These are phyloP conservation scores for Phytophthora niederhauseri DNA, from an alignment of 352 stramenopile species.

Conservation along the genomic window DNA sequence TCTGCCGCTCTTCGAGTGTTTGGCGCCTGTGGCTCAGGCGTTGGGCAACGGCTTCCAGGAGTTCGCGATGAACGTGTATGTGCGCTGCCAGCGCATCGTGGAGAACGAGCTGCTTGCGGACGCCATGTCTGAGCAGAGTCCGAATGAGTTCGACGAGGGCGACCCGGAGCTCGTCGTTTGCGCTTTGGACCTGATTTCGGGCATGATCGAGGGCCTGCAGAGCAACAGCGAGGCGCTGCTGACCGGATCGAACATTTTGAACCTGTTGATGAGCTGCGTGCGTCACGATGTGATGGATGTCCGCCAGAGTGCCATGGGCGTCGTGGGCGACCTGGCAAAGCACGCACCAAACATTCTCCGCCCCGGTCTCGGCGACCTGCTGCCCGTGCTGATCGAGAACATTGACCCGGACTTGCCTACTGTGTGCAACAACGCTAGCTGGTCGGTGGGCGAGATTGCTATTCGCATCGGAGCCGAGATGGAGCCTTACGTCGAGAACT, in stretches of 20 bases:
- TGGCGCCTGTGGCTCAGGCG: slow-evolving; percentile 86
- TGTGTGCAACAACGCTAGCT: slow-evolving; percentile 94
- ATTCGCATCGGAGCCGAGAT: slow-evolving; percentile 87
- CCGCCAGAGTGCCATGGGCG: slow-evolving; percentile 89
- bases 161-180: slow-evolving; percentile 92
- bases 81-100: slow-evolving; percentile 81
- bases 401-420: slow-evolving; percentile 88
- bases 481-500: slow-evolving; percentile 79
- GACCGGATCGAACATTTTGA: slow-evolving; percentile 84
- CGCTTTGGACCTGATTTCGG: slow-evolving; percentile 88
- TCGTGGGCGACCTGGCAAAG: slow-evolving; percentile 91
- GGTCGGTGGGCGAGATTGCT: slow-evolving; percentile 91
- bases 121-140: slow-evolving; percentile 80
- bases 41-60: slow-evolving; percentile 89
- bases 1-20: slow-evolving; percentile 90
- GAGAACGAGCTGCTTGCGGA: slow-evolving; percentile 87
- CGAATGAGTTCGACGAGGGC: slow-evolving; percentile 81
- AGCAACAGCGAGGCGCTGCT: slow-evolving; percentile 80
- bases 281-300: slow-evolving; percentile 89
- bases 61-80: slow-evolving; percentile 84
- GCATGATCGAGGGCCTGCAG: slow-evolving; percentile 88
- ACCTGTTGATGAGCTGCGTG: slow-evolving; percentile 88
- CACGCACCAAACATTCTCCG: slow-evolving; percentile 72
- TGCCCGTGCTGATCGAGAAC: slow-evolving; percentile 89
- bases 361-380: slow-evolving; percentile 73